Base-by-base conservation (phyloP, 495 filamentous ascomycete species). In the Neurospora sp. region DNA sequence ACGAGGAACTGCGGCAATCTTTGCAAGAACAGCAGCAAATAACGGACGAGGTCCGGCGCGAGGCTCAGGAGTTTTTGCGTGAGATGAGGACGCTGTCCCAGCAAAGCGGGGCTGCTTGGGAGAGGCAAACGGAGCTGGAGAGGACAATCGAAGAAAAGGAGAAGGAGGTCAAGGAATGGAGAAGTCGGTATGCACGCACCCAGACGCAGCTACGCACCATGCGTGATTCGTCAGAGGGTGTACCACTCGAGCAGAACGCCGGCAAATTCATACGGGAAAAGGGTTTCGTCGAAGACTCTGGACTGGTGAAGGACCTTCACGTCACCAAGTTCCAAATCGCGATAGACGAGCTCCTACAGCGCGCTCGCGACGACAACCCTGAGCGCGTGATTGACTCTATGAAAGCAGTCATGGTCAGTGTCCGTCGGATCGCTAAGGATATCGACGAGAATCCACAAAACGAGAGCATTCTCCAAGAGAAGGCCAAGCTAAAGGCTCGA, bases 321-420 rank as follows among this genome's bases (percentile, higher is more conserved):
- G 89, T 99, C 68, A 97, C 96, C 42, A 93, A 93, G 74, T 98
- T 97, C 85, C 96, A 99, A 79, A 91, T 98, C 74, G 89, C 94
- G 18, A 92, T 99, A 72, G 96, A 98, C 78, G 96, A 98, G 77
- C 88, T 98, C 6, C 85, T 99, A n/a, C 90, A 89, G 42, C 85
- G 85, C 53, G 93, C 93, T 4, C 89, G 95, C 18, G 85, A 83
- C 37, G 88, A 91, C n/a, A 89, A 92, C 69, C 89, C 93, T 0
- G 85, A 88, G 39, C 84, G 86, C 68, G 89, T 95, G 37, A 88
- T 96, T 42, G 88, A 93, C 40, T 87, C 91, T 74, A 92, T 97
- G 87, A 97, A 94, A 78, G 77, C 85, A 72, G 92, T 98, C 44
- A 88, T 97, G 39, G 83, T 93, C 71, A 88, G 89, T 73, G 91